Evolutionary conservation across 257 asterid species (phyloP), one percentile per base, ranked within the genome.

Genomic region (Solanum raphanifolium): DNA sequence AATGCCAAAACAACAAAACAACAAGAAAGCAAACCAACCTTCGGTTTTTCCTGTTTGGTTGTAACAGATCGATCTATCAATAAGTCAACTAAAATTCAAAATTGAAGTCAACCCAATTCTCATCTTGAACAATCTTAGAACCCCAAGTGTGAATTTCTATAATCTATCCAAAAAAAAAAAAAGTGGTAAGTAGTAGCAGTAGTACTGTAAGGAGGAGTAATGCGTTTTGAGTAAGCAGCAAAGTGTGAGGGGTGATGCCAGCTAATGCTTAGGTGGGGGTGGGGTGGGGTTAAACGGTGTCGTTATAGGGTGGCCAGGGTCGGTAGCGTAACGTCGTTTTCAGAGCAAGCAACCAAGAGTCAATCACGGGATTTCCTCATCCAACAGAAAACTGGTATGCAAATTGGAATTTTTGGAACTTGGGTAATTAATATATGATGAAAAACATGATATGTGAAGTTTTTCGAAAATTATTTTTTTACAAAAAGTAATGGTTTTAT

Each of bases 281-380:
- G 20, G 31, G n/a, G 60, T 6, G 39, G 78, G 21, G 23, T 32
- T 7, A 71, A 71, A 71, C 78, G 41, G 7, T 71, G 78, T 2
- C 78, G 41, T 71, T 71, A 31, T 13, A 9, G n/a, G 78, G 72
- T 65, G 72, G 76, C 32, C 58, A 3, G 16, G 52, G 35, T 18
- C 38, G 66, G 89, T 35, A 8, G 1, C 32, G 39, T 27, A 39
- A 20, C 20, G 83, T 86, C 86, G 79, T 69, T 87, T 32, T 87
- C 85, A 2, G 65, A n/a, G 68, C 78, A 87, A 31, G 79, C 35
- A 62, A 62, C 38, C 32, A 52, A 84, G 34, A 85, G 90, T 46
- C 90, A 85, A 88, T 88, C 90, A 88, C 90, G 90, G 66, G 90
- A 88, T 58, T 88, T 85, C 34, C 58, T n/a, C 71, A 62, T 62